phyloP scores from a whole-genome alignment of 305 asterid genomes.

The Fraxinus ornus region DNA sequence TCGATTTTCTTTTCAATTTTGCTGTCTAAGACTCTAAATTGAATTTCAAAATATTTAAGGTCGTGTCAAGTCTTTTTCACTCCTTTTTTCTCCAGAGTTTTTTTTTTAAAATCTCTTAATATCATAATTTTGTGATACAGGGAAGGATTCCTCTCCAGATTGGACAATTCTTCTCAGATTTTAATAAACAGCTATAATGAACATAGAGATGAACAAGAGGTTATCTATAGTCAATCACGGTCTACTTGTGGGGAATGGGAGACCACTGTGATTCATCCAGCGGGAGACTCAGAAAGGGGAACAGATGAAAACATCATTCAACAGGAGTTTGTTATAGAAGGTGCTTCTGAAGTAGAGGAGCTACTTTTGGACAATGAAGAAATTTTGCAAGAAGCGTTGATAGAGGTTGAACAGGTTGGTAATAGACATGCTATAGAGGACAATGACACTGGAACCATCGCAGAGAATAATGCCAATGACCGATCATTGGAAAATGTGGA shows the following conservation, averaged over 20 bases:
- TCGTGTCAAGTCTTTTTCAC: not conserved
- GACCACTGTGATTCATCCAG: constrained; percentile 10
- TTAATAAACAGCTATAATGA: not conserved
- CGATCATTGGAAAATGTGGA: constrained; percentile 31
- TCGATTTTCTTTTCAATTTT: not conserved
- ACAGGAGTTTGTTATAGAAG: constrained; percentile 23
- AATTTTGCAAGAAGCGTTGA: constrained; percentile 27
- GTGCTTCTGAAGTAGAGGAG: constrained; percentile 24
- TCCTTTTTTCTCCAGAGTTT: not conserved
- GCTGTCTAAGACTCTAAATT: not conserved
- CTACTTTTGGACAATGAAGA: constrained; percentile 30
- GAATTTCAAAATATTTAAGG: not conserved
- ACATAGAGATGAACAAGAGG: constrained; percentile 14
- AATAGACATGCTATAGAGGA: constrained; percentile 18
- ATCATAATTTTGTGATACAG: constrained; percentile 27
- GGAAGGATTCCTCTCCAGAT: constrained; percentile 46
- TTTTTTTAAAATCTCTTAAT: not conserved
- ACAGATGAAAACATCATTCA: constrained; percentile 15
- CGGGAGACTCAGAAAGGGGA: not conserved
- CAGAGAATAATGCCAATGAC: constrained; percentile 29
- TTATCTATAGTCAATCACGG: constrained; percentile 7
- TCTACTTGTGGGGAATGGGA: constrained; percentile 34
- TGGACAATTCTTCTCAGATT: constrained; percentile 25
- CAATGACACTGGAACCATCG: constrained; percentile 21
- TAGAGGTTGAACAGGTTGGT: constrained; percentile 9